Percentiles rank a stretch among this genome's conserved stretches.
phyloP scores from a whole-genome alignment of 1,284 basidiomycete species.

The Rhodotorula mucilaginosa region DNA sequence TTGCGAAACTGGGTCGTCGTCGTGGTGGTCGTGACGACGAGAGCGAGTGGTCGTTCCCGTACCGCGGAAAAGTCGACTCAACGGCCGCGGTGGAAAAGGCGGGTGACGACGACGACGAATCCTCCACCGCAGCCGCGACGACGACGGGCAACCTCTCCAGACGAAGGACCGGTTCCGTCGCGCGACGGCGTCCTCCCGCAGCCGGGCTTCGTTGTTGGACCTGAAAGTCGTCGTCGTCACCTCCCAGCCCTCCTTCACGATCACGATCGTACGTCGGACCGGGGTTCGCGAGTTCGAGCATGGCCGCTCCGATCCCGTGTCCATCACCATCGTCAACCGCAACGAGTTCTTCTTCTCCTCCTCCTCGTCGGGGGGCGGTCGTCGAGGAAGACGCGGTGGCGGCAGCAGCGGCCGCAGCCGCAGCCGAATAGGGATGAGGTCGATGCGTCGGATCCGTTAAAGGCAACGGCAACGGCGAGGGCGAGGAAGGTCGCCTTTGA shows the following conservation, averaged over 20 bases:
- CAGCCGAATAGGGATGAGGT: not conserved
- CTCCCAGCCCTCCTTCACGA: too few relatives aligned
- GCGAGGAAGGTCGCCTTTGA: conserved; percentile 3
- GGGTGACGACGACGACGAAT: too few relatives aligned
- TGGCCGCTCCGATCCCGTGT: conserved; percentile 5
- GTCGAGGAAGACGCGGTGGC: not conserved
- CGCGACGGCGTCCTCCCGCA: too few relatives aligned
- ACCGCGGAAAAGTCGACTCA: too few relatives aligned
- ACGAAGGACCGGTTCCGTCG: not conserved
- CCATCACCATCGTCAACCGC: not conserved
- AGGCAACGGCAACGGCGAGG: not conserved
- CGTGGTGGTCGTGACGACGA: not conserved
- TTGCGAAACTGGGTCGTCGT: not conserved
- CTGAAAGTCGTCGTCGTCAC: too few relatives aligned
- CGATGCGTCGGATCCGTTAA: not conserved
- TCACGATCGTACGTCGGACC: too few relatives aligned
- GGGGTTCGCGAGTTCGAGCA: conserved; percentile 1
- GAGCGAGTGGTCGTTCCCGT: not conserved
- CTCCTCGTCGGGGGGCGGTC: too few relatives aligned
- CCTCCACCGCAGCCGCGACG: too few relatives aligned
- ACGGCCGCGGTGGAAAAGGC: too few relatives aligned
- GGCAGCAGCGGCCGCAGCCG: not conserved
- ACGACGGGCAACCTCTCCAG: not conserved
- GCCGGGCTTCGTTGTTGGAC: too few relatives aligned
- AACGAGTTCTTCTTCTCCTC: too few relatives aligned